Evolutionary conservation across 257 asterid species (phyloP).

Genomic region (Gentiana macrophylla): DNA sequence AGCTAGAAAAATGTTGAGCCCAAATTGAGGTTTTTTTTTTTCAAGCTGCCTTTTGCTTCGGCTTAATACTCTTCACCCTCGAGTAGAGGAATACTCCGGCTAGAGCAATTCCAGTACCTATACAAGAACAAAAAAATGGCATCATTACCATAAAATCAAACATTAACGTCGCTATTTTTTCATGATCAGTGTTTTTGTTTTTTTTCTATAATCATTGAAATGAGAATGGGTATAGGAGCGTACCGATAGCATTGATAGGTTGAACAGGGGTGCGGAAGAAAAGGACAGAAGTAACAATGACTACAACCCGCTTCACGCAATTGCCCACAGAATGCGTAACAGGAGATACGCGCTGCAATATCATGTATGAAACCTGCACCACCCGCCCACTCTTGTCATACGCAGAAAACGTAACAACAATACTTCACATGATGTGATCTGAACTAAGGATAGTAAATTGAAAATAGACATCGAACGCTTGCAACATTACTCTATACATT

Average conservation of each 20-base stretch:
- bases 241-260: conserved; percentile 62
- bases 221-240: not conserved
- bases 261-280: conserved; percentile 88
- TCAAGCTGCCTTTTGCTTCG: conserved; percentile 56
- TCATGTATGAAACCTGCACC: conserved; percentile 84
- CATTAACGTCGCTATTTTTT: not conserved
- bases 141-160: not conserved
- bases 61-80: conserved; percentile 61
- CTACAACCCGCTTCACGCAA: conserved; percentile 90
- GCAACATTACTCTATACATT: too few species aligned
- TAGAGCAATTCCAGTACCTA: conserved; percentile 86
- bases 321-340: conserved; percentile 94
- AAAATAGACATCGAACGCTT: too few species aligned
- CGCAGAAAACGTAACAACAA: too few species aligned
- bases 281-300: conserved; percentile 75
- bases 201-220: not conserved
- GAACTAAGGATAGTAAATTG: too few species aligned
- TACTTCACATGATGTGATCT: too few species aligned
- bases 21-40: not conserved
- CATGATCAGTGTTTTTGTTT: too few species aligned
- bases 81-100: conserved; percentile 91
- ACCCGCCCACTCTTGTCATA: conserved; percentile 6
- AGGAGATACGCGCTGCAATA: conserved; percentile 86
- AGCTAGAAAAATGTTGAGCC: too few species aligned
- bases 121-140: conserved; percentile 3